phyloP scores from a whole-genome alignment of 345 rosid genomes.

The Heritiera fomes region DNA sequence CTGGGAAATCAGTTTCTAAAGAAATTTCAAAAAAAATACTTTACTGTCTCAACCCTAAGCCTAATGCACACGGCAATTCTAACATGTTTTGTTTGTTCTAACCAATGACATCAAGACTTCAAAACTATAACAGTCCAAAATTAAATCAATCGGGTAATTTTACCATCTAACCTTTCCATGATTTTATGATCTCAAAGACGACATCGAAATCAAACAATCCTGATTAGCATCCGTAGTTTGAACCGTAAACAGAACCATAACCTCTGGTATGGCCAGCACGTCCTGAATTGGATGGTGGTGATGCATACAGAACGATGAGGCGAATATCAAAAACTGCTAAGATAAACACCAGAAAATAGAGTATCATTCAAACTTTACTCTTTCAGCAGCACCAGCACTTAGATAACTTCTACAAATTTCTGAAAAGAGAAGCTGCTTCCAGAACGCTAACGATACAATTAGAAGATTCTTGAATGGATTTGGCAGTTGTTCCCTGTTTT shows the following conservation, averaged over 20 bases:
- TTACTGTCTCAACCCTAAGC: conserved; percentile 18
- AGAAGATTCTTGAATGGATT: conserved; percentile 32
- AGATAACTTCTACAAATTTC: neutral
- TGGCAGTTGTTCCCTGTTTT: conserved; percentile 90
- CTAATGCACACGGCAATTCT: conserved; percentile 8
- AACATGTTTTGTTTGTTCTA: neutral
- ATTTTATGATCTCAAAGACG: too few species aligned
- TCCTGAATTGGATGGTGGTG: conserved; percentile 75
- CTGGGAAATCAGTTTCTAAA: too few species aligned
- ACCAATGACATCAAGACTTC: too few species aligned
- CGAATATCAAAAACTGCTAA: neutral
- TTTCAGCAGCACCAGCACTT: too few species aligned
- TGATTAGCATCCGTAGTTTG: conserved; percentile 66
- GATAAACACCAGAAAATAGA: too few species aligned
- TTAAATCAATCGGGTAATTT: too few species aligned
- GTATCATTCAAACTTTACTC: too few species aligned
- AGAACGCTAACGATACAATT: conserved; percentile 92
- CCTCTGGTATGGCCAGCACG: conserved; percentile 43
- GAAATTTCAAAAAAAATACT: neutral
- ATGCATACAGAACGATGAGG: conserved; percentile 73
- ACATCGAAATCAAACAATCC: neutral
- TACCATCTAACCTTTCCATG: too few species aligned
- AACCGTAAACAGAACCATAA: conserved; percentile 66
- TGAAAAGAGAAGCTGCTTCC: conserved; percentile 58
- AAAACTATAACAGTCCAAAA: too few species aligned